Evolutionary conservation across 345 rosid genomes (phyloP).

Genomic region (Aurinia saxatilis): DNA sequence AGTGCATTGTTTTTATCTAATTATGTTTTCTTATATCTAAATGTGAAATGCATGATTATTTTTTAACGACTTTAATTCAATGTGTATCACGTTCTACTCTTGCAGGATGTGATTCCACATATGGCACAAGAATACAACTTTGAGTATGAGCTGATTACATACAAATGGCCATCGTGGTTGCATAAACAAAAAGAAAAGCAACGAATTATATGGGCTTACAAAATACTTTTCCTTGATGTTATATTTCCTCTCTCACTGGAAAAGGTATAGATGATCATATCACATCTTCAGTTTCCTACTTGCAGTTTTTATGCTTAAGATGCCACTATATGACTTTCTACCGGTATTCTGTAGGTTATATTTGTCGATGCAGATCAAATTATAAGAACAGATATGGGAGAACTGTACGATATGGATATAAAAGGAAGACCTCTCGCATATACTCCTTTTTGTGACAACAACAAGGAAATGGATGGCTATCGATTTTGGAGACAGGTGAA

Average conservation of each 20-base stretch:
- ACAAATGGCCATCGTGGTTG: constrained; percentile 99
- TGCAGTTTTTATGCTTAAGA: neutral
- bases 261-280: constrained; percentile 45
- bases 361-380: constrained; percentile 99
- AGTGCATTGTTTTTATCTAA: neutral
- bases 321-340: constrained; percentile 3
- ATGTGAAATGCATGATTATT: neutral
- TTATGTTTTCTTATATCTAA: neutral
- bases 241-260: constrained; percentile 95
- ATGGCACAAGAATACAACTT: constrained; percentile 94
- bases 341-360: constrained; percentile 55
- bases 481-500: constrained; percentile 96
- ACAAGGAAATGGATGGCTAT: constrained; percentile 97
- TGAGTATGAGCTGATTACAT: constrained; percentile 85
- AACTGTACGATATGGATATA: constrained; percentile 92
- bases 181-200: constrained; percentile 99
- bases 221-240: constrained; percentile 95
- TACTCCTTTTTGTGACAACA: constrained; percentile 97
- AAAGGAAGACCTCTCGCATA: constrained; percentile 98
- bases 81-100: constrained; percentile 1
- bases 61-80: neutral
- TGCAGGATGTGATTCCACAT: constrained; percentile 91
- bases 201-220: constrained; percentile 97
- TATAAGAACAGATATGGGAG: constrained; percentile 95
- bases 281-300: neutral